phyloP scores from a whole-genome alignment of 2,329 filamentous ascomycete species.

The Aspergillus fischeri region DNA sequence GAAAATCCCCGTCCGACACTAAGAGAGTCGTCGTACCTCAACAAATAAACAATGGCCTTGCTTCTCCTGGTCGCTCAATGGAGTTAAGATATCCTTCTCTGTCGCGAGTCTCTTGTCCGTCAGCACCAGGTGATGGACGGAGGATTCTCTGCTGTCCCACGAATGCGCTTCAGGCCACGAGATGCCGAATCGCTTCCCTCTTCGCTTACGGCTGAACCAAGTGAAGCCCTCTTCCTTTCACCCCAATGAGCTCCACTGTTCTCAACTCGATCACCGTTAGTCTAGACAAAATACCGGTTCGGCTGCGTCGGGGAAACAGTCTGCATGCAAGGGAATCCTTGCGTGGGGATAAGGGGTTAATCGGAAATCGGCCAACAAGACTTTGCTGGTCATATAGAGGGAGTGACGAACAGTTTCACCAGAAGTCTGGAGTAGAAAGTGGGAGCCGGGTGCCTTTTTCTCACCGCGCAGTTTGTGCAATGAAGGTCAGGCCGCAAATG shows the following conservation, averaged over 20 bases:
- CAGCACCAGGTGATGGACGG: background rate
- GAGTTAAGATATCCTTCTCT: background rate
- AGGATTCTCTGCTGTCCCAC: background rate
- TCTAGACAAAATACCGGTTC: background rate
- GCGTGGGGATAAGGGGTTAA: background rate
- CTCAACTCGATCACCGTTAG: background rate
- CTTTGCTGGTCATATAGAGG: background rate
- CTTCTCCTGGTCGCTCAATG: background rate
- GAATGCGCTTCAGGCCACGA: background rate
- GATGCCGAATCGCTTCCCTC: background rate
- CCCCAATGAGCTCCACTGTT: background rate
- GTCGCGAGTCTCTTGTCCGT: background rate
- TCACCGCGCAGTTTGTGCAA: conserved; percentile 17
- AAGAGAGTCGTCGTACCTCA: background rate
- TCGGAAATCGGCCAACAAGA: background rate
- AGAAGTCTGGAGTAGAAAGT: background rate
- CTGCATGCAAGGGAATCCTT: background rate
- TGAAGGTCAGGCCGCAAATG: conserved; percentile 4
- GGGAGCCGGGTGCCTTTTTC: conserved; percentile 15
- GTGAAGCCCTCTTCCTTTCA: background rate
- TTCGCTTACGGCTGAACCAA: background rate
- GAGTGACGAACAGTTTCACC: background rate
- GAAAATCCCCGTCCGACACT: background rate
- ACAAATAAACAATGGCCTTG: background rate
- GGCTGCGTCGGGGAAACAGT: background rate